Evolutionary conservation across 2,329 filamentous ascomycete species (phyloP), one percentile per base, ranked within the genome.

Genomic region (Botryotinia convoluta): DNA sequence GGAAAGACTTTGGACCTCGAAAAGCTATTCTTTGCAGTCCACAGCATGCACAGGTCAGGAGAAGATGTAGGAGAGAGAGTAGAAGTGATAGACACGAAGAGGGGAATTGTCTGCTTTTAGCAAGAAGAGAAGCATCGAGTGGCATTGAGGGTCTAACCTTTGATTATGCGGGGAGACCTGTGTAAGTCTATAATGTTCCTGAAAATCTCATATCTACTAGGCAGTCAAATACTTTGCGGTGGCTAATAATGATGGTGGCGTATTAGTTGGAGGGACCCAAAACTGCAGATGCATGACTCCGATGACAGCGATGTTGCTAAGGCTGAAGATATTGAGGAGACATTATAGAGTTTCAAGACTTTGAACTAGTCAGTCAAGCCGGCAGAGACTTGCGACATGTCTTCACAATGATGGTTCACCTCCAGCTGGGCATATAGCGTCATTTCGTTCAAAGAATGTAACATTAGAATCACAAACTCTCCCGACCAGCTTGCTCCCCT

Each of bases 121-220:
- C 16, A 22, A 37, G 69, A 20, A 51, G 35, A 37, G 69, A 71
- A 64, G 57, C 44, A 44, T 44, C 59, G 8, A 64, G 69, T 39
- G n/a, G 59, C 5, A 64, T 71, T 64, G 44, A 71, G 12, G 59
- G 59, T 10, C n/a, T 71, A 8, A 71, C 35, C 2, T 63, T 63
- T 51, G 69, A 71, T 42, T 42, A 35, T 63, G 59, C 69, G 20
- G 69, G 69, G 26, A 63, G 69, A 51, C 69, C 69, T 14, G 69
- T 71, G 69, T 64, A 54, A 64, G 69, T 54, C 29, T 18, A 26
- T 6, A 14, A n/a, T 45, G 26, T 20, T 35, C 20, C 2, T 61
- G 42, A 4, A 4, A 32, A 9, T 3, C 4, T 44, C 32, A 14
- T 9, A 6, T 60, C 2, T n/a, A 20, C 29, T 20, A 35, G 0